Conservation (phyloP, 306 rosid species). For the Argentina anserina region DNA sequence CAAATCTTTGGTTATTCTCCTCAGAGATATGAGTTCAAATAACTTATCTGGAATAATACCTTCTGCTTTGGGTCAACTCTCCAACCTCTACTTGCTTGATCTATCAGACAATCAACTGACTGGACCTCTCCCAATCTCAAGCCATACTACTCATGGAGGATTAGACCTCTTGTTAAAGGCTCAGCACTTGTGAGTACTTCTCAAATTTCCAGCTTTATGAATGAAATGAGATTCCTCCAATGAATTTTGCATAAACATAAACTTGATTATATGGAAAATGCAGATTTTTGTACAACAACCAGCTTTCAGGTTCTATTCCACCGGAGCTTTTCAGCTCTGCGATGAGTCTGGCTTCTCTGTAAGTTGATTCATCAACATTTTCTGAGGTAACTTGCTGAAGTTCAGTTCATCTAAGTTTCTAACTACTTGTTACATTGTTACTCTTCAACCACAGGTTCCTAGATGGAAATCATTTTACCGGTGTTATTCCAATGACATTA, state of each 20-base stretch:
- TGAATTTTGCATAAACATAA: not conserved
- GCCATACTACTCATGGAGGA: conserved; percentile 58
- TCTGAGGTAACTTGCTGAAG: not conserved
- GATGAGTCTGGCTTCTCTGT: conserved; percentile 75
- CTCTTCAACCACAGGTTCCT: conserved; percentile 42
- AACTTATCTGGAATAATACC: conserved; percentile 72
- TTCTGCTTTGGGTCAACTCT: conserved; percentile 73
- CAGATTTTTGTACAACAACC: conserved; percentile 90
- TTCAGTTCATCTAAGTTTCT: conserved; percentile 6
- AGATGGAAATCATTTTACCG: conserved; percentile 57
- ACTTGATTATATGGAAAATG: conserved; percentile 17
- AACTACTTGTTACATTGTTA: too few species aligned
- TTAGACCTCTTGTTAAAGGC: conserved; percentile 73
- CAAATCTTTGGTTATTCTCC: not conserved
- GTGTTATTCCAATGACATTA: conserved; percentile 58
- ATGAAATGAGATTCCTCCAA: not conserved
- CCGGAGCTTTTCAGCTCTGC: conserved; percentile 57
- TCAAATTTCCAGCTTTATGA: not conserved
- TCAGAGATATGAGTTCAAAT: conserved; percentile 82
- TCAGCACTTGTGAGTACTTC: conserved; percentile 67
- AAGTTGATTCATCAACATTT: conserved; percentile 27
- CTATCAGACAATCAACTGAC: conserved; percentile 67
- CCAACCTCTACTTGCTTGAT: conserved; percentile 82
- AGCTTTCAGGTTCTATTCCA: conserved; percentile 73
- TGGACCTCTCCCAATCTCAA: conserved; percentile 70